phyloP scores from a whole-genome alignment of 768 basidiomycete species.

The Phaffia tasmanica region DNA sequence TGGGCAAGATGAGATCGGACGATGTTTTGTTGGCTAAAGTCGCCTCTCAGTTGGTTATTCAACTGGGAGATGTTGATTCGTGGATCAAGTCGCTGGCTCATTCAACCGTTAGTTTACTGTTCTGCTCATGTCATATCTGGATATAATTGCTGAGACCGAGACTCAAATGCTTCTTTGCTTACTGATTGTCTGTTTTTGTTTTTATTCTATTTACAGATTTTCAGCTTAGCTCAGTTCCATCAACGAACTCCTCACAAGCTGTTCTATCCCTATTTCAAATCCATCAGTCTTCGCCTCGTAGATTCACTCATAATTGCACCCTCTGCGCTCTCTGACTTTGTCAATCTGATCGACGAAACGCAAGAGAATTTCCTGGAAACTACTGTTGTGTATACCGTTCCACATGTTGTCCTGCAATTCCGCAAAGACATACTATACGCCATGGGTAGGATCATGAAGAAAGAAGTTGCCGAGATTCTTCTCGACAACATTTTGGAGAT shows the following conservation, averaged over 20 bases:
- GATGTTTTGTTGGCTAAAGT: slow-evolving; percentile 48
- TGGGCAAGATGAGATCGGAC: slow-evolving; percentile 43
- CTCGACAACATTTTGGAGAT: slow-evolving; percentile 51
- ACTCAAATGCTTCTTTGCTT: background rate
- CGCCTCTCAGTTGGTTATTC: slow-evolving; percentile 53
- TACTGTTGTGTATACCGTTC: slow-evolving; percentile 55
- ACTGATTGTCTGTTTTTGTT: background rate
- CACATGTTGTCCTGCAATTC: slow-evolving; percentile 54
- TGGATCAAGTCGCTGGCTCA: slow-evolving; percentile 58
- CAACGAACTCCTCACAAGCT: slow-evolving; percentile 56
- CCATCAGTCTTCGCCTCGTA: slow-evolving; percentile 54
- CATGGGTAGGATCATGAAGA: slow-evolving; percentile 49
- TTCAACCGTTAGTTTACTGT: slow-evolving; percentile 47
- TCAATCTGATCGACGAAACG: slow-evolving; percentile 20
- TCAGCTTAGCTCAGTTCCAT: slow-evolving; percentile 48
- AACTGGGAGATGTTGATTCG: slow-evolving; percentile 57
- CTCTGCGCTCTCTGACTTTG: slow-evolving; percentile 21
- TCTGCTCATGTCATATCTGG: background rate
- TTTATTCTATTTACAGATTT: slow-evolving; percentile 44
- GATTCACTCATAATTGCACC: slow-evolving; percentile 13
- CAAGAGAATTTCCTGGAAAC: slow-evolving; percentile 36
- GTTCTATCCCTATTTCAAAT: slow-evolving; percentile 56
- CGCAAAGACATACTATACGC: slow-evolving; percentile 51
- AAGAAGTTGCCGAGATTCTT: slow-evolving; percentile 46
- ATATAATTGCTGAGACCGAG: background rate